Evolutionary conservation across 768 basidiomycete species (phyloP).

Genomic region (Tricholoma furcatifolium): DNA sequence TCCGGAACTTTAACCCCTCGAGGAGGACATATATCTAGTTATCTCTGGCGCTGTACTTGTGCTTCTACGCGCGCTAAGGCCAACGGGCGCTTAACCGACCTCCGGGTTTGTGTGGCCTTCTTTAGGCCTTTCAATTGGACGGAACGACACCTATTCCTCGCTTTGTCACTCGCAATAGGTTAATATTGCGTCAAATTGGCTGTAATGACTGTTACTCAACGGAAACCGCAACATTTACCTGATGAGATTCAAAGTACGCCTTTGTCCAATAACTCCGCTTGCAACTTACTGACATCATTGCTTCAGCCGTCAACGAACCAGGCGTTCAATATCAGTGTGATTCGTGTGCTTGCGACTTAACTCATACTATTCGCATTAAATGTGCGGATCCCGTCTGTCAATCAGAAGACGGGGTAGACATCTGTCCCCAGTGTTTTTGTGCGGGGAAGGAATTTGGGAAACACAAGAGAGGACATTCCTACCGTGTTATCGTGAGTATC

Average conservation of each 20-base stretch:
- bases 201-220: conserved; percentile 64
- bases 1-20: neutral
- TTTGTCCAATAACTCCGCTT: neutral
- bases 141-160: neutral
- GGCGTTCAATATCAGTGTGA: conserved; percentile 86
- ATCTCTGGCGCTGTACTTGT: neutral
- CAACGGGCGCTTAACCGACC: conserved; percentile 4
- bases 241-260: conserved; percentile 64
- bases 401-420: conserved; percentile 76
- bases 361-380: conserved; percentile 95
- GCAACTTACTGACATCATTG: conserved; percentile 3
- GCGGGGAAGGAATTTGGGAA: conserved; percentile 84
- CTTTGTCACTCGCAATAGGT: neutral
- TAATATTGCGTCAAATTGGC: neutral
- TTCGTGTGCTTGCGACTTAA: conserved; percentile 81
- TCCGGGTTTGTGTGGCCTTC: conserved; percentile 2
- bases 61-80: neutral
- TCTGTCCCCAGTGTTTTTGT: conserved; percentile 93
- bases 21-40: neutral
- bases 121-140: neutral
- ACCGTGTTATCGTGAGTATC: conserved; percentile 80
- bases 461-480: conserved; percentile 85
- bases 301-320: conserved; percentile 72
- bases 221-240: conserved; percentile 60
- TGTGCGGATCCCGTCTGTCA: conserved; percentile 81